phyloP scores from a whole-genome alignment of 495 filamentous ascomycete species.

The Podospora comata region DNA sequence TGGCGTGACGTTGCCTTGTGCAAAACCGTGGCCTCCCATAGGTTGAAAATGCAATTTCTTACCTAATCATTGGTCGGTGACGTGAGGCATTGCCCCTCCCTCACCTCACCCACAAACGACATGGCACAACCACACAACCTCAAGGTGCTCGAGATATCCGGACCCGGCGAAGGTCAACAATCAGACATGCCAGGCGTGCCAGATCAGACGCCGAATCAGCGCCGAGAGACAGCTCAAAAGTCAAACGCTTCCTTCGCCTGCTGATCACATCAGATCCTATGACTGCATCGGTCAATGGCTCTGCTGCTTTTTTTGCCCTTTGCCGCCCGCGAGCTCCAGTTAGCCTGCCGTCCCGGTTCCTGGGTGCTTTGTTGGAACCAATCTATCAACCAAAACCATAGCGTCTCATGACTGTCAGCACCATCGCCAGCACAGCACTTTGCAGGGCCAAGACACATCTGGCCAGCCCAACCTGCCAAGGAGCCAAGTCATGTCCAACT shows the following conservation, averaged over 20 bases:
- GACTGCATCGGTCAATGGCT: neutral
- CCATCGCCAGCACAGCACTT: neutral
- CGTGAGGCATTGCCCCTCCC: neutral
- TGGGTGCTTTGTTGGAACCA: slow-evolving; percentile 5
- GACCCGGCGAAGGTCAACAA: neutral
- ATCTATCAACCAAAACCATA: neutral
- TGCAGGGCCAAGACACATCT: slow-evolving; percentile 1
- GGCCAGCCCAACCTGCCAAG: slow-evolving; percentile 7
- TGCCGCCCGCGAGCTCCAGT: neutral
- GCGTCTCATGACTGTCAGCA: slow-evolving; percentile 1
- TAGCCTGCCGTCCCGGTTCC: slow-evolving; percentile 3
- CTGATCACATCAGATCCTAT: slow-evolving; percentile 2
- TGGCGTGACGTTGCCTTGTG: slow-evolving; percentile 11
- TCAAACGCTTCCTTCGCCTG: neutral
- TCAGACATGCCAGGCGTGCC: neutral
- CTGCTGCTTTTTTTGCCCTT: neutral
- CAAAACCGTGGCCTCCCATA: neutral
- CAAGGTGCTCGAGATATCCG: neutral
- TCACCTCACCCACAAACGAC: neutral
- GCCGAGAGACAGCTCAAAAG: neutral
- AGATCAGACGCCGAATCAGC: slow-evolving; percentile 4
- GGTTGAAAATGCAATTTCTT: slow-evolving; percentile 14
- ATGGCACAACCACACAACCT: neutral
- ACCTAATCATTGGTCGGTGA: slow-evolving; percentile 16
- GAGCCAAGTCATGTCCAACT: neutral